Evolutionary conservation across 2,329 filamentous ascomycete species (phyloP), one percentile per base, ranked within the genome.

Genomic region (Thelonectria blattea): DNA sequence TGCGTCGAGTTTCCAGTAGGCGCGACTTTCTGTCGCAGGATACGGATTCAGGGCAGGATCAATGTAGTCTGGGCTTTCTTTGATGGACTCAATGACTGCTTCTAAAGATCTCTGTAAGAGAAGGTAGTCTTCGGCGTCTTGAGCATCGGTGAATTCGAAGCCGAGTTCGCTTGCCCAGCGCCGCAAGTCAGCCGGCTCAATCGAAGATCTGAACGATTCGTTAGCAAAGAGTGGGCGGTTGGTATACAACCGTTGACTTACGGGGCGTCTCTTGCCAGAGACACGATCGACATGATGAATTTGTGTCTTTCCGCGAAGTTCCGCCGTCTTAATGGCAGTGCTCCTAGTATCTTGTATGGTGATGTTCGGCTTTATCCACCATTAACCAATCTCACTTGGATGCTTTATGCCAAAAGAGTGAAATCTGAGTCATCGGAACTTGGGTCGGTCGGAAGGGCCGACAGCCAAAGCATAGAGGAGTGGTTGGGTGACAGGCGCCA

Each of bases 261-360:
- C 34, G 12, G 34, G 3, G 34, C 34, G 10, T 37, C 12, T 15
- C 12, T 15, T 15, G 34, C 15, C 34, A 37, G 15, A 12, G 34
- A 37, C 15, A 37, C 34, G 10, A 37, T 37, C 93, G 56, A 30
- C 27, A 30, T 30, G 27, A 30, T 30, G 27, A 30, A 30, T 30
- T 10, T 30, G 22, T 24, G 22, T 30, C 27, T 24, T 24, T 24
- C 22, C 4, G 22, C 27, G 8, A 8, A 30, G 27, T 30, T 30
- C 27, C 9, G 27, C 5, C 5, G 5, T 30, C 2, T 30, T 7
- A 30, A 30, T 30, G 2, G 8, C 2, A 30, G 27, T 30, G 8
- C 8, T 30, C 9, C 27, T 2, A 30, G 27, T 30, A 9, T 6
- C 27, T 30, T 30, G 27, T 8, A 30, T 30, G 27, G 2, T 7